Evolutionary conservation across 1,284 basidiomycete genomes (phyloP).

Genomic region (Thelephora terrestris): DNA sequence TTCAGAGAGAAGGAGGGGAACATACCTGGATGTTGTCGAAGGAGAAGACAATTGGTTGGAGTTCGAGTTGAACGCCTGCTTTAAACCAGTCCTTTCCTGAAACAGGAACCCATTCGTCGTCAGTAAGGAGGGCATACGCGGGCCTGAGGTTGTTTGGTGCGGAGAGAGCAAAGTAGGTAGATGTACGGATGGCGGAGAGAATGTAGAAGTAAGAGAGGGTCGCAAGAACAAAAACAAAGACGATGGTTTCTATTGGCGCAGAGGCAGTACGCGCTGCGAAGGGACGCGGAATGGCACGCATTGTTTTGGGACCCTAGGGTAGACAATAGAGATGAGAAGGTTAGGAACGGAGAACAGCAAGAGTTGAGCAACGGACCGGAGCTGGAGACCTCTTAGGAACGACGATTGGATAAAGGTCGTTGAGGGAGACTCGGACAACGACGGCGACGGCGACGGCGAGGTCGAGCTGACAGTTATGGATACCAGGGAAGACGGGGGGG

Average conservation of each 20-base stretch:
- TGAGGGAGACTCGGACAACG: neutral
- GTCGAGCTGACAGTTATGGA: neutral
- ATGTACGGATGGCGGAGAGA: slow-evolving; percentile 75
- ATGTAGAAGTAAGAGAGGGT: slow-evolving; percentile 91
- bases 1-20: slow-evolving; percentile 8
- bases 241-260: slow-evolving; percentile 77
- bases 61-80: slow-evolving; percentile 35
- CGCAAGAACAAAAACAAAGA: slow-evolving; percentile 76
- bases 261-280: slow-evolving; percentile 56
- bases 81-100: slow-evolving; percentile 40
- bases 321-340: neutral
- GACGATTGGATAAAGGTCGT: neutral
- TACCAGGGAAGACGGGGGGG: neutral
- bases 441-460: neutral
- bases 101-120: slow-evolving; percentile 46
- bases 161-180: slow-evolving; percentile 51
- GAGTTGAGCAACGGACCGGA: neutral
- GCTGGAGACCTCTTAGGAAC: neutral
- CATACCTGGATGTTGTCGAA: slow-evolving; percentile 26
- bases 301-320: slow-evolving; percentile 12
- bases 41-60: slow-evolving; percentile 57
- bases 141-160: slow-evolving; percentile 38
- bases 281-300: slow-evolving; percentile 49
- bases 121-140: slow-evolving; percentile 40
- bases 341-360: neutral